A percentile compares a stretch with the other conserved stretches of the same genome.
These are phyloP conservation scores for Colletotrichum orbiculare DNA, from an alignment of 2,329 filamentous ascomycete species.

Conservation along the genomic window DNA sequence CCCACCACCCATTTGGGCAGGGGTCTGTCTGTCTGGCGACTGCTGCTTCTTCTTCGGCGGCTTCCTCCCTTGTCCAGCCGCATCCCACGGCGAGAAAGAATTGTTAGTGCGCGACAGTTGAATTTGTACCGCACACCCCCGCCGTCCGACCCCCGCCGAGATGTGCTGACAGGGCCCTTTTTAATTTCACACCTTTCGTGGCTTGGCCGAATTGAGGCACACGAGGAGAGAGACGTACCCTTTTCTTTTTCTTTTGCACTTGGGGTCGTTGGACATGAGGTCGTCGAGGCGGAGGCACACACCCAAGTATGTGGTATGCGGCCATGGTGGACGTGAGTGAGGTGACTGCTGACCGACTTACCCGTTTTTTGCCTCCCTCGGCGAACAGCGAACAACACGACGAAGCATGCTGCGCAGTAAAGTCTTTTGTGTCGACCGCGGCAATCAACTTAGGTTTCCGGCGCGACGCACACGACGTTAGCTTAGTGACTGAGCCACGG, in stretches of 20 bases:
- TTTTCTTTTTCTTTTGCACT: not conserved
- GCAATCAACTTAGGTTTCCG: too few relatives aligned
- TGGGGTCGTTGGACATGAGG: constrained; percentile 1
- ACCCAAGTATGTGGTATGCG: constrained; percentile 11
- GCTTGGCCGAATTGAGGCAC: not conserved
- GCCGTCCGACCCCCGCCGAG: constrained; percentile 14
- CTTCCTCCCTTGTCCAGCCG: constrained; percentile 31
- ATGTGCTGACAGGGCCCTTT: constrained; percentile 27
- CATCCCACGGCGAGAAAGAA: constrained; percentile 26
- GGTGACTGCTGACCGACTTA: constrained; percentile 20
- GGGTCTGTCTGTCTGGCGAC: not conserved
- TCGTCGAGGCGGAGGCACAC: not conserved
- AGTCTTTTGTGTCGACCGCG: not conserved
- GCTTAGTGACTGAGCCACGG: too few relatives aligned
- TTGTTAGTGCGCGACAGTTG: constrained; percentile 35
- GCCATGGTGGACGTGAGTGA: constrained; percentile 16
- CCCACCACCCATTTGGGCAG: constrained; percentile 2
- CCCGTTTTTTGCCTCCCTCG: not conserved
- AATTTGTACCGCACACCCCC: constrained; percentile 22
- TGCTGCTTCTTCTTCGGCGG: constrained; percentile 24
- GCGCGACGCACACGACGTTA: too few relatives aligned
- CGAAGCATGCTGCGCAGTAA: not conserved
- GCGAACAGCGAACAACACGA: too few relatives aligned
- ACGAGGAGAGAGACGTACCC: not conserved
- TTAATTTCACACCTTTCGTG: constrained; percentile 21